Evolutionary conservation across 352 stramenopile species (phyloP).

Genomic region (Phytophthora constricta): DNA sequence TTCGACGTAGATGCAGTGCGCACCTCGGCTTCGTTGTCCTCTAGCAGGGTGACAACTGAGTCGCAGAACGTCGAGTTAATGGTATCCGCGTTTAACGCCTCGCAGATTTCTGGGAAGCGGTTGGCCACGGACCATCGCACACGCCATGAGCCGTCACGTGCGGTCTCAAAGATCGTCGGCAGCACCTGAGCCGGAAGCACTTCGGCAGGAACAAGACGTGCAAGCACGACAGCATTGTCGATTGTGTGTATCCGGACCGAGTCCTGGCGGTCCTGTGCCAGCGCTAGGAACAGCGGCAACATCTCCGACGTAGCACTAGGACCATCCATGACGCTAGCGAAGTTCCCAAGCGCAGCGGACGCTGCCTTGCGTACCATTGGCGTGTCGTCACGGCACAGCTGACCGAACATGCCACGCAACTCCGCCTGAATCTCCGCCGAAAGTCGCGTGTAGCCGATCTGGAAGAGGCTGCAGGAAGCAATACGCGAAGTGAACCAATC

Average conservation of each 20-base stretch:
- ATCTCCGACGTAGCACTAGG: constrained; percentile 73
- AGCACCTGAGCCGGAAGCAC: constrained; percentile 86
- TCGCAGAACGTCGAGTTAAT: constrained; percentile 80
- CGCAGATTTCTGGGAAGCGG: constrained; percentile 95
- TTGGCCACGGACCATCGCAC: constrained; percentile 98
- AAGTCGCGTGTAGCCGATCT: constrained; percentile 70
- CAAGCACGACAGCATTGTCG: constrained; percentile 96
- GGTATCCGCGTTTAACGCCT: constrained; percentile 79
- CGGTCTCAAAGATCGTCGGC: constrained; percentile 91
- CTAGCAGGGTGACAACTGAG: constrained; percentile 94
- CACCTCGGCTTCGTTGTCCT: constrained; percentile 97
- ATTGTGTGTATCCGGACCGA: constrained; percentile 97
- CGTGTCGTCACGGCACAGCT: constrained; percentile 96
- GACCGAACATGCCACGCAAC: constrained; percentile 91
- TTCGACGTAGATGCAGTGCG: constrained; percentile 95
- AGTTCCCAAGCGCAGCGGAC: constrained; percentile 86
- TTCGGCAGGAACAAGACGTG: constrained; percentile 79
- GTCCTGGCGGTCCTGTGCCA: constrained; percentile 95
- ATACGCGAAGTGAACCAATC: constrained; percentile 95
- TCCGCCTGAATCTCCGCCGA: constrained; percentile 73
- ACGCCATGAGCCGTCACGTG: constrained; percentile 97
- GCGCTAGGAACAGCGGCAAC: constrained; percentile 80
- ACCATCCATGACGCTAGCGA: constrained; percentile 81
- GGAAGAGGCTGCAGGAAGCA: constrained; percentile 84
- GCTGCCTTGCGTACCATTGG: constrained; percentile 97